phyloP scores from a whole-genome alignment of 2,329 filamentous ascomycete species.

The Trichoderma sp. region DNA sequence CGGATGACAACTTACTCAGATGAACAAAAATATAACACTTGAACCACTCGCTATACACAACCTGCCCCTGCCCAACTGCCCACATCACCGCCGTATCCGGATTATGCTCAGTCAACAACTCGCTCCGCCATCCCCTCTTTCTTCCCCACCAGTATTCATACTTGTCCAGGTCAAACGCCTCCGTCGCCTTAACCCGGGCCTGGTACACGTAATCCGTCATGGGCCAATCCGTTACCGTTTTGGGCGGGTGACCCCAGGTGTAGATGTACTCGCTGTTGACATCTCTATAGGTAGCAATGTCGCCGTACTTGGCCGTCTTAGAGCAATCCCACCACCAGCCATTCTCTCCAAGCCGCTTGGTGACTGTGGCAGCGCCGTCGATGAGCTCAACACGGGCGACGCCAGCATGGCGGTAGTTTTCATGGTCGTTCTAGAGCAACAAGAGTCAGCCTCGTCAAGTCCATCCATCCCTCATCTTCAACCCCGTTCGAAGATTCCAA shows the following conservation, averaged over 20 bases:
- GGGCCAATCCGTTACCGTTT: conserved; percentile 26
- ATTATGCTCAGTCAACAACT: conserved; percentile 31
- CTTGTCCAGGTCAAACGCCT: conserved; percentile 36
- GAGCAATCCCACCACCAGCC: conserved; percentile 37
- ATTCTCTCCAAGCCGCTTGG: conserved; percentile 26
- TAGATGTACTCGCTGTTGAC: conserved; percentile 39
- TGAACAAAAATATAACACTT: conserved; percentile 38
- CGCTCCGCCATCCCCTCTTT: conserved; percentile 35
- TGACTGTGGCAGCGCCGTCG: conserved; percentile 34
- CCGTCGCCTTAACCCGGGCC: conserved; percentile 33
- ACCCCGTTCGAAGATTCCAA: too few species aligned
- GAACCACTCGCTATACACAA: conserved; percentile 37
- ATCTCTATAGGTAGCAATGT: conserved; percentile 37
- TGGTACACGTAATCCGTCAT: conserved; percentile 35
- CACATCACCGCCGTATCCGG: conserved; percentile 39
- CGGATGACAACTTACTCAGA: conserved; percentile 5
- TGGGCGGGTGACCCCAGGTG: conserved; percentile 38
- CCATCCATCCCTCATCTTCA: neutral
- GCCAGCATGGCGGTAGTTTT: conserved; percentile 36
- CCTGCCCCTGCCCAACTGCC: conserved; percentile 37
- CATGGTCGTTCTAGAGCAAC: conserved; percentile 28
- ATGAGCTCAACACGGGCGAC: conserved; percentile 35
- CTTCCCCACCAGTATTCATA: conserved; percentile 44
- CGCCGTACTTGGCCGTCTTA: conserved; percentile 36
- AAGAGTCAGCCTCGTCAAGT: neutral